These are phyloP conservation scores for Solanum lycopersicoides DNA, from an alignment of 257 asterid genomes.

Conservation along the genomic window DNA sequence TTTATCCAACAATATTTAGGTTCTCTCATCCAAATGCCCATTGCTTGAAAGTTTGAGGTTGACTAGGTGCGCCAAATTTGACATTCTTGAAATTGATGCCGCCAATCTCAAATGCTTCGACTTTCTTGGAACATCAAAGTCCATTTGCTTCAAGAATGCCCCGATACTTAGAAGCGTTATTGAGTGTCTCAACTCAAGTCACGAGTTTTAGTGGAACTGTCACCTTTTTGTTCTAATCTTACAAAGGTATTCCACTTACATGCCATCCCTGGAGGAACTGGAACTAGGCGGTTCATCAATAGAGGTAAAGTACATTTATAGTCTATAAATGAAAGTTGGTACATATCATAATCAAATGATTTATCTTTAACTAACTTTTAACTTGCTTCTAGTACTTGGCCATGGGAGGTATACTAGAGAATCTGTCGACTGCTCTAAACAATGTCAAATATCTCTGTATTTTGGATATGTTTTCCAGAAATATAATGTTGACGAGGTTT, in stretches of 20 bases:
- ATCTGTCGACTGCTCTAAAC: background rate
- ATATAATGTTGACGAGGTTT: background rate
- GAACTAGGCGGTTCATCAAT: background rate
- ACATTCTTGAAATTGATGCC: background rate
- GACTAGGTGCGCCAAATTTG: background rate
- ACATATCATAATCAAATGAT: background rate
- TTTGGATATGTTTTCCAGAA: background rate
- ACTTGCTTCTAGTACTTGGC: background rate
- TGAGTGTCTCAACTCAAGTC: background rate
- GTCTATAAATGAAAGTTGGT: background rate
- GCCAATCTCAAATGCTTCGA: background rate
- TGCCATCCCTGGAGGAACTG: background rate
- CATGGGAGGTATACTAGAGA: background rate
- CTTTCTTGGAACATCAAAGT: background rate
- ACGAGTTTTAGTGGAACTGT: background rate
- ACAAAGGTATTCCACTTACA: background rate
- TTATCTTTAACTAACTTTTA: background rate
- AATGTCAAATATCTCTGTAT: background rate
- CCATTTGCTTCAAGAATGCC: conserved; percentile 1
- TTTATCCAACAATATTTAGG: background rate
- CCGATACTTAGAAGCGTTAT: background rate
- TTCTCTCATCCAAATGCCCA: conserved; percentile 3
- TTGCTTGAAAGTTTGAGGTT: conserved; percentile 1
- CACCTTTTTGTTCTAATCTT: background rate
- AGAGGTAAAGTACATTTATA: background rate